A percentile compares a stretch with the other conserved stretches of the same genome.
These are phyloP conservation scores for Saposhnikovia divaricata DNA, from an alignment of 129 eudicot genomes.

Conservation along the genomic window DNA sequence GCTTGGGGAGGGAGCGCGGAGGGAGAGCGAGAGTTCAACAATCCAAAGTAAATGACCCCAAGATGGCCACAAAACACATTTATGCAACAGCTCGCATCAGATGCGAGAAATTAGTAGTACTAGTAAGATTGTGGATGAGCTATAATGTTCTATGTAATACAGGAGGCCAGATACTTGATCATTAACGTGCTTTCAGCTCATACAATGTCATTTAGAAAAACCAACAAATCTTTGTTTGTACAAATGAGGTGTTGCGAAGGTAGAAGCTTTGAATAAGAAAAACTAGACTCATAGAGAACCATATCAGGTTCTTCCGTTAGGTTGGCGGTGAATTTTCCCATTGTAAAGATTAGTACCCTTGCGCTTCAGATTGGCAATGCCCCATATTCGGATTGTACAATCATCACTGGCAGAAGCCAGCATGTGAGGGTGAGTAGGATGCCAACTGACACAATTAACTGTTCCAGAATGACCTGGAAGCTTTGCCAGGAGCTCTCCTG, in stretches of 20 bases:
- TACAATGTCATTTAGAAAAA: not conserved
- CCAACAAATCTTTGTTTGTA: not conserved
- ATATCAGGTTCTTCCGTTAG: not conserved
- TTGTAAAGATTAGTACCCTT: not conserved
- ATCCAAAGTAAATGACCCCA: not conserved
- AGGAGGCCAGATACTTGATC: not conserved
- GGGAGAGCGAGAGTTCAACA: no score
- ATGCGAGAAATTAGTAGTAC: not conserved
- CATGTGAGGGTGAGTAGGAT: conserved; percentile 31
- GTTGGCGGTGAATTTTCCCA: not conserved
- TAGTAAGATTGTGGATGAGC: not conserved
- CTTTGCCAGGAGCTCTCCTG: conserved; percentile 20
- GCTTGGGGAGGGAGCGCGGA: no score
- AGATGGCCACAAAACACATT: not conserved
- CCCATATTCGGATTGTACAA: conserved; percentile 40
- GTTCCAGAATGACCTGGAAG: conserved; percentile 36
- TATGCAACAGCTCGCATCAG: not conserved
- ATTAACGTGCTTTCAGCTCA: not conserved
- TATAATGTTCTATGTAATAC: not conserved
- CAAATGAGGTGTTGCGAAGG: not conserved
- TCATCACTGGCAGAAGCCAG: conserved; percentile 42
- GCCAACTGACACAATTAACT: conserved; percentile 37
- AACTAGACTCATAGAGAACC: not conserved
- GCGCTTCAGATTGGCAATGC: conserved; percentile 6
- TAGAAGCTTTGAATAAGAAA: not conserved